A percentile compares a stretch with the other conserved stretches of the same genome.
phyloP scores from a whole-genome alignment of 148 eudicot species.

The Dianthus caryophyllus region DNA sequence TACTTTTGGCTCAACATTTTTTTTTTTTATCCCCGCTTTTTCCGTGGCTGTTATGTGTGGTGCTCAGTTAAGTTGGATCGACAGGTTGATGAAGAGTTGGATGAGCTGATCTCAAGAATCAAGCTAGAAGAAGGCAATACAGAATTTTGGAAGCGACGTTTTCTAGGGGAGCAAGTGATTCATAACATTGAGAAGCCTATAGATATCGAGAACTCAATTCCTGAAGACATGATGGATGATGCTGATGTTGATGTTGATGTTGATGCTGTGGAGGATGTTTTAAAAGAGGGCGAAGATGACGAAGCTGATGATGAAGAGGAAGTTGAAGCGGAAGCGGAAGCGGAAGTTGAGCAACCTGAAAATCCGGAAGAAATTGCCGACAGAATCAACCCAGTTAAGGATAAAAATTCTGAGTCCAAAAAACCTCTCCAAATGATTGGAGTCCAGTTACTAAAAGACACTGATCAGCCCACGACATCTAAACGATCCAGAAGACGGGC shows the following conservation, averaged over 20 bases:
- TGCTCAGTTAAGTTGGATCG: slow-evolving; percentile 1
- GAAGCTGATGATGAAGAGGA: slow-evolving; percentile 84
- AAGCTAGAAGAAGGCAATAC: slow-evolving; percentile 91
- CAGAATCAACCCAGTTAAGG: slow-evolving; percentile 60
- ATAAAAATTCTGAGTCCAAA: slow-evolving; percentile 73
- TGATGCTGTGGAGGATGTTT: slow-evolving; percentile 51
- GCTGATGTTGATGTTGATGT: slow-evolving; percentile 43
- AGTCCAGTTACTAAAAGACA: slow-evolving; percentile 72
- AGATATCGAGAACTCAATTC: slow-evolving; percentile 36
- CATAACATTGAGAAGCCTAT: slow-evolving; percentile 38
- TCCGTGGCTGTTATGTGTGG: slow-evolving; percentile 5
- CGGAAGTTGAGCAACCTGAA: slow-evolving; percentile 59
- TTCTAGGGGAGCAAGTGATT: slow-evolving; percentile 74
- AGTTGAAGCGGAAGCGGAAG: slow-evolving; percentile 57
- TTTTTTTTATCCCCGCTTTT: slow-evolving; percentile 10
- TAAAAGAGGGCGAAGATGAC: slow-evolving; percentile 69
- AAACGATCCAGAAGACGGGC: slow-evolving; percentile 56
- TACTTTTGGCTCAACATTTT: background rate
- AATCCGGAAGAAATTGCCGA: slow-evolving; percentile 50
- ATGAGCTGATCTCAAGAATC: slow-evolving; percentile 83
- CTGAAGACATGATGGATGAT: slow-evolving; percentile 52
- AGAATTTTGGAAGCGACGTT: slow-evolving; percentile 92
- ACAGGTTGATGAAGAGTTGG: slow-evolving; percentile 89
- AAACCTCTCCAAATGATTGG: slow-evolving; percentile 96
- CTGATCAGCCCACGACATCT: slow-evolving; percentile 49